Percentiles rank a stretch among this genome's conserved stretches.
Evolutionary conservation across 1,284 basidiomycete genomes (phyloP).

Genomic region (Malassezia nana): DNA sequence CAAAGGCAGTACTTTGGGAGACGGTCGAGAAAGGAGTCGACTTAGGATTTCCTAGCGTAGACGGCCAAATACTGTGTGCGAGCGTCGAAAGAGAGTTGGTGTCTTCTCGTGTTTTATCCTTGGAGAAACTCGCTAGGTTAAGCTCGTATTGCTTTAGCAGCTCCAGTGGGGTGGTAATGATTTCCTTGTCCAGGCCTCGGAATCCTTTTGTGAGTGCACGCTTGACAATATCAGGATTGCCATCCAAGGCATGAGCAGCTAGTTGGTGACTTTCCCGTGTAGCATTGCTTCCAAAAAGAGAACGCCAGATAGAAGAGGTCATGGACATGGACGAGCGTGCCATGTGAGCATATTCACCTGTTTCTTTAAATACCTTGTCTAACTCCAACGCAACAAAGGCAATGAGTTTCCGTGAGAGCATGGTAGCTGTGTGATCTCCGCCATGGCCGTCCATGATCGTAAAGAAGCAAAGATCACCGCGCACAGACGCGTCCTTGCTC

Average conservation of each 20-base stretch:
- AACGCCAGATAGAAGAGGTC: slow-evolving; percentile 33
- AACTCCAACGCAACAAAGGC: slow-evolving; percentile 75
- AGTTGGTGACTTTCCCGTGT: slow-evolving; percentile 6
- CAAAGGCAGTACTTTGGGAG: slow-evolving; percentile 41
- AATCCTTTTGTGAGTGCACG: slow-evolving; percentile 69
- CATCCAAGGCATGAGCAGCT: slow-evolving; percentile 49
- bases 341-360: slow-evolving; percentile 42
- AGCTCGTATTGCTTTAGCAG: slow-evolving; percentile 55
- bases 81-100: slow-evolving; percentile 34
- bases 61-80: slow-evolving; percentile 42
- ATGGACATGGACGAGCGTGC: slow-evolving; percentile 39
- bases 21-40: slow-evolving; percentile 24
- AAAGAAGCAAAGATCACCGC: slow-evolving; percentile 56
- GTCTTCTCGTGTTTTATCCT: not conserved
- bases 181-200: slow-evolving; percentile 64
- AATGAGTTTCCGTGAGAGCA: slow-evolving; percentile 75
- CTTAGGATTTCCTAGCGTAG: slow-evolving; percentile 19
- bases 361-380: slow-evolving; percentile 51
- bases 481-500: slow-evolving; percentile 8
- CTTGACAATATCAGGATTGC: slow-evolving; percentile 59
- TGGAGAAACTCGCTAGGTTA: slow-evolving; percentile 21
- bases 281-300: slow-evolving; percentile 30
- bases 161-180: slow-evolving; percentile 64
- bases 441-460: slow-evolving; percentile 87
- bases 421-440: slow-evolving; percentile 69